Evolutionary conservation across 2,329 filamentous ascomycete genomes (phyloP).

Genomic region (Fusarium proliferatum): DNA sequence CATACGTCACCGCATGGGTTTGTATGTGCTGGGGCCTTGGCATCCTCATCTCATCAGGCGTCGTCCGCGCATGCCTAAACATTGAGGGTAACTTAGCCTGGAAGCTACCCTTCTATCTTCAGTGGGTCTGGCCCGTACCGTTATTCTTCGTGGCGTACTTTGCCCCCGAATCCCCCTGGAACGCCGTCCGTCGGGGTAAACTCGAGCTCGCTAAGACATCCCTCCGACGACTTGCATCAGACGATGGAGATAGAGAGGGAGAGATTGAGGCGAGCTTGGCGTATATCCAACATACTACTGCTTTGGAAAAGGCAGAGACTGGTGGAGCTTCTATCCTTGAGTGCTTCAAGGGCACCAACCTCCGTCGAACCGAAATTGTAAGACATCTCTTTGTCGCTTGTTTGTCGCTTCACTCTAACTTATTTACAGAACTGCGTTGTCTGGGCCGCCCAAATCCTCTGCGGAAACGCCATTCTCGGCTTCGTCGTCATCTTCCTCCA

Average conservation of each 20-base stretch:
- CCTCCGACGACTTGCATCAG: not conserved
- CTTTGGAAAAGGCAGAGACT: conserved; percentile 51
- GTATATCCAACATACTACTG: not conserved
- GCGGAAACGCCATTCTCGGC: conserved; percentile 50
- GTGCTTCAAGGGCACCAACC: conserved; percentile 57
- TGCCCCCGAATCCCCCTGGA: conserved; percentile 47
- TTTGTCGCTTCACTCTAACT: no score
- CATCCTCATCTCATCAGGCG: conserved; percentile 54
- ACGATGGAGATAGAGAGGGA: not conserved
- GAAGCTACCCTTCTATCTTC: conserved; percentile 51
- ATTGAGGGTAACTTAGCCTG: conserved; percentile 51
- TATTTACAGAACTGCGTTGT: conserved; percentile 48
- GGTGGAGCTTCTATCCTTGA: conserved; percentile 49
- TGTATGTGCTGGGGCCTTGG: conserved; percentile 59
- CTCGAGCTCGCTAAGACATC: conserved; percentile 26
- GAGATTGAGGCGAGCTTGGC: not conserved
- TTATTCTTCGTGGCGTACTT: conserved; percentile 45
- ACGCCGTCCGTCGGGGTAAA: conserved; percentile 46
- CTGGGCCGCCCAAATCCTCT: conserved; percentile 53
- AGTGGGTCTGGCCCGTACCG: conserved; percentile 49
- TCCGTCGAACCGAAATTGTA: conserved; percentile 53
- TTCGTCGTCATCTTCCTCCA: conserved; percentile 54
- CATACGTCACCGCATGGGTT: conserved; percentile 55
- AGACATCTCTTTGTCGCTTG: not conserved
- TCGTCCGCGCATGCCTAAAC: conserved; percentile 50